Conservation (phyloP, 306 rosid species). For the Datisca glomerata region DNA sequence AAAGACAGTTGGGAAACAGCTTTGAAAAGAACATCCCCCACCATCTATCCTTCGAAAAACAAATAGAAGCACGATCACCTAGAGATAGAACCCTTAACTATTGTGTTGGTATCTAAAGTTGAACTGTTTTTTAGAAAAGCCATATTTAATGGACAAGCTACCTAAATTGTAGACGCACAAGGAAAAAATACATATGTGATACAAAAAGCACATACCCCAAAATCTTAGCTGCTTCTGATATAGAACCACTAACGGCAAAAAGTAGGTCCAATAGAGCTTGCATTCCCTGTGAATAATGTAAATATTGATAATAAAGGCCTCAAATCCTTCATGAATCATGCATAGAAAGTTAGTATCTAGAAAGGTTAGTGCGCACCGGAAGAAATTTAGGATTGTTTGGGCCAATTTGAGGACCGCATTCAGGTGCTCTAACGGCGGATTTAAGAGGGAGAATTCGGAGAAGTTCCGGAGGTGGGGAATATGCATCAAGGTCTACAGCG, state of each 20-base stretch:
- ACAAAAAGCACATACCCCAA: constrained; percentile 49
- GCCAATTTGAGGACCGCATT: constrained; percentile 71
- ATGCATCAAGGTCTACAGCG: constrained; percentile 48
- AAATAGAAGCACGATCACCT: too few relatives aligned
- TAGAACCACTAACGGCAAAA: constrained; percentile 66
- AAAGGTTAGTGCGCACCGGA: too few relatives aligned
- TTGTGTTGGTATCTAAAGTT: too few relatives aligned
- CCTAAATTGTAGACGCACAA: background rate
- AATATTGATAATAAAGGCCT: constrained; percentile 2
- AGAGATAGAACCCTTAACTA: too few relatives aligned
- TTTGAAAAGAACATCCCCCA: too few relatives aligned
- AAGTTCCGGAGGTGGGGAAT: constrained; percentile 68
- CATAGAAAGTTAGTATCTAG: background rate
- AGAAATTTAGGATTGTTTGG: constrained; percentile 67
- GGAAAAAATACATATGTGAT: constrained; percentile 2
- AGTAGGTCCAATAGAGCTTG: constrained; percentile 85
- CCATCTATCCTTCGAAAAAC: too few relatives aligned
- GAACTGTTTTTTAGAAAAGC: background rate
- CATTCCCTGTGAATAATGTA: constrained; percentile 54
- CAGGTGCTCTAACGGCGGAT: constrained; percentile 66
- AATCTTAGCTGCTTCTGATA: constrained; percentile 73
- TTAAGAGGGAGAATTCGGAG: constrained; percentile 75
- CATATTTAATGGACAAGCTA: background rate
- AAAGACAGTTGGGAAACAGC: too few relatives aligned
- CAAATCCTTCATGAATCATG: background rate